Base-by-base conservation (phyloP, 192 early-diverging fungal species). In the Coemansia sp. region DNA sequence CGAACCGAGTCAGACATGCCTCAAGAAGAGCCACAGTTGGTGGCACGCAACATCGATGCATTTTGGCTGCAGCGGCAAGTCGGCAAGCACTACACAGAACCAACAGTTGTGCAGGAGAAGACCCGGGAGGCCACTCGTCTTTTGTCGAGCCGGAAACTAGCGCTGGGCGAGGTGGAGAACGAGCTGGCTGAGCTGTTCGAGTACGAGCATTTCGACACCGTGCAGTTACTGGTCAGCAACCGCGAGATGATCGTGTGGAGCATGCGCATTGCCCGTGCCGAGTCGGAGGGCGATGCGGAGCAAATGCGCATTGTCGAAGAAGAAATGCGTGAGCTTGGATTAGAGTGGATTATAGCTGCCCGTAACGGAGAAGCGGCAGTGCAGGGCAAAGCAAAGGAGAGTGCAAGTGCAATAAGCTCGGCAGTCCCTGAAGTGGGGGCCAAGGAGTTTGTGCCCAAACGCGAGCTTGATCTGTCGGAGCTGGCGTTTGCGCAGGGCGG, bases 11-110 rank as follows among this genome's bases (percentile, higher is more conserved):
- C 67, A 19, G 53, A 55, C n/a, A 21, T 5, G 23, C 26, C 47
- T 42, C n/a, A 28, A 11, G 34, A 19, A 22, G 68, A 40, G 9
- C 23, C 22, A n/a, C 56, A 80, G 59, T 64, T 87, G 22, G 58
- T 71, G 42, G 86, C 91, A 9, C 92, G 94, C 72, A 90, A 93
- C 52, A 85, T 99, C 51, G 97, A 99, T 75, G 92, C 95, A 6
- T 99, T 98, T 71, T 99, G 94, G 94, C 85, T 97, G 5, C 97
- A 98, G 68, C 89, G 96, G 36, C 84, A 86, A 28, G 84, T 99
- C 25, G 81, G 91, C 22, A 66, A 82, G n/a, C 85, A 90, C 62
- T 97, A 93, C 78, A 62, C 85, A 10, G 97, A 98, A 70, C 88
- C 94, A 0, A 88, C 88, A 59, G 81, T 83, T 8, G 91, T 95